Evolutionary conservation across 2,329 filamentous ascomycete genomes (phyloP).

Genomic region (Bertia moriformis): DNA sequence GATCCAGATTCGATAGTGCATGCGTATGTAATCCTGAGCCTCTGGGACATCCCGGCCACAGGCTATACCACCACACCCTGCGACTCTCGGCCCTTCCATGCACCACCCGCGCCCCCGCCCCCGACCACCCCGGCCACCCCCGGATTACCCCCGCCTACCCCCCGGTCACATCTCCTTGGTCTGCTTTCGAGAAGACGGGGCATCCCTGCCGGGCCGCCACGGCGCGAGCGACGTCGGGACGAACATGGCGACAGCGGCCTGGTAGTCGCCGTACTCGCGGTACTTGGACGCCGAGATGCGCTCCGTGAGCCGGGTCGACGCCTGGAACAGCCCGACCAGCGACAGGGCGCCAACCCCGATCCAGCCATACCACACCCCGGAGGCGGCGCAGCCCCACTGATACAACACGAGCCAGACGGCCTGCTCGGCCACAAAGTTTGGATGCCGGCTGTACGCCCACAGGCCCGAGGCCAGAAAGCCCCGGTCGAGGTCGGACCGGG

Average conservation of each 20-base stretch:
- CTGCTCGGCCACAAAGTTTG: constrained; percentile 90
- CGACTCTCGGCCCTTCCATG: no score
- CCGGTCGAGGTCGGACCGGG: constrained; percentile 66
- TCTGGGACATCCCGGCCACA: no score
- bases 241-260: constrained; percentile 70
- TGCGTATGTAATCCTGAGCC: no score
- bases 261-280: constrained; percentile 72
- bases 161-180: no score
- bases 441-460: constrained; percentile 79
- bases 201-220: constrained; percentile 22
- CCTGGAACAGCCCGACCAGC: constrained; percentile 74
- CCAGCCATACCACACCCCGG: constrained; percentile 64
- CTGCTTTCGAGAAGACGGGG: no score
- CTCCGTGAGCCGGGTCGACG: constrained; percentile 79
- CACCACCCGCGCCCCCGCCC: no score
- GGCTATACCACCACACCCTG: no score
- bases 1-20: no score
- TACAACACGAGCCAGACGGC: constrained; percentile 78
- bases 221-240: constrained; percentile 41
- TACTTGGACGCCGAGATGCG: constrained; percentile 70
- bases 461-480: constrained; percentile 77
- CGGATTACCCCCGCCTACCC: no score
- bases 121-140: no score
- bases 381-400: constrained; percentile 70
- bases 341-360: constrained; percentile 52